Evolutionary conservation across 352 stramenopile genomes (phyloP).

Genomic region (Achlya hypogyna): DNA sequence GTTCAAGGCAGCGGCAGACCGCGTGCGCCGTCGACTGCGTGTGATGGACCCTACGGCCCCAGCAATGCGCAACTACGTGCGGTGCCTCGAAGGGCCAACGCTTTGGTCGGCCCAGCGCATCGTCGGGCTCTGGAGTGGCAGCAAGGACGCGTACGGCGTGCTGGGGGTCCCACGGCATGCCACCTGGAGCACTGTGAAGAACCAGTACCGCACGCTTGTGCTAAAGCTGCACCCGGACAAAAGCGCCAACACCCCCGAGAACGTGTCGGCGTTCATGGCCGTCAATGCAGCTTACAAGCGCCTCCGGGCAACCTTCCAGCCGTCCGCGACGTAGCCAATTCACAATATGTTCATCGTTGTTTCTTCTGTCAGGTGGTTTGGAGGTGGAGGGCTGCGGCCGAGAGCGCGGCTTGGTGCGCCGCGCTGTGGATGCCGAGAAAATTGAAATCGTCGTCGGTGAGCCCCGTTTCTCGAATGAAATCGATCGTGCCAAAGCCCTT

Average conservation of each 20-base stretch:
- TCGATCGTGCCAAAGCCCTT: conserved; percentile 69
- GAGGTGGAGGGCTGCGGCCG: conserved; percentile 42
- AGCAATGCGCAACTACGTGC: background rate
- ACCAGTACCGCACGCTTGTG: conserved; percentile 76
- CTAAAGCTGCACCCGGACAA: conserved; percentile 81
- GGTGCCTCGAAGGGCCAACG: background rate
- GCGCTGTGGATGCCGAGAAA: conserved; percentile 73
- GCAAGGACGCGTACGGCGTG: conserved; percentile 61
- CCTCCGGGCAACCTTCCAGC: conserved; percentile 20
- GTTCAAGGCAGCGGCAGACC: background rate
- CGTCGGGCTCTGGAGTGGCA: conserved; percentile 13
- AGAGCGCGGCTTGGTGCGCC: conserved; percentile 46
- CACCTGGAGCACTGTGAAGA: conserved; percentile 61
- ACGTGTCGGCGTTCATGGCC: conserved; percentile 70
- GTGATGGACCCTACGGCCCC: background rate
- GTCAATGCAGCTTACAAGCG: conserved; percentile 76
- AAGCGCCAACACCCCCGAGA: conserved; percentile 30
- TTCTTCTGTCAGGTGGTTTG: conserved; percentile 34
- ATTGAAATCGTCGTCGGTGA: conserved; percentile 76
- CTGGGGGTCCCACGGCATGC: conserved; percentile 56
- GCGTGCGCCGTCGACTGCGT: background rate
- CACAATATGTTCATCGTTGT: background rate
- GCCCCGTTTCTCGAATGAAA: conserved; percentile 79
- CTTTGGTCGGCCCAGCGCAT: conserved; percentile 4
- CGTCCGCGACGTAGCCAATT: background rate